Evolutionary conservation across 2,329 filamentous ascomycete genomes (phyloP), one percentile per base, ranked within the genome.

Genomic region (Calonectria multiphialidica): DNA sequence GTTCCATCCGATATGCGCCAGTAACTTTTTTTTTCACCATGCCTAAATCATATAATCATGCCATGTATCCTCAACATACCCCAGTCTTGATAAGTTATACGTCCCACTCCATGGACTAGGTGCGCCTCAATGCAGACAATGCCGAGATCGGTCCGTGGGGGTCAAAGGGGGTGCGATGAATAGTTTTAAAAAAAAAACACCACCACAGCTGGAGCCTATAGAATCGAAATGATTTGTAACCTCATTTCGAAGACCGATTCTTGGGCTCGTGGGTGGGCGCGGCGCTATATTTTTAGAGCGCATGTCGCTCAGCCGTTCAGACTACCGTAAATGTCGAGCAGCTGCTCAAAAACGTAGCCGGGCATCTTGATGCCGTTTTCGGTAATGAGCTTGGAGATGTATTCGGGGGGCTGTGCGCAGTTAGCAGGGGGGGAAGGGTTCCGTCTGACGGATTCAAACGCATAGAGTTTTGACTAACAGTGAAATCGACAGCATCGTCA

Each of bases 311-410:
- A 83, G 49, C 81, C 77, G 71, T 84, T 84, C 66, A 87, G 78
- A 69, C 83, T 86, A 68, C 85, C 85, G 75, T 88, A 88, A 44
- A 92, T 93, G 80, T 91, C 90, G 77, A 94, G 92, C 53, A 94
- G 85, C 82, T 93, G 90, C 78, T 94, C 92, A 70, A 91, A 92
- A 40, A 94, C 92, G 30, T 93, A 92, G 70, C 89, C 91, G 0
- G 93, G 92, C 50, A 93, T 90, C 75, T 94, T 88, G 61, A 94
- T 90, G 55, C 93, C 93, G 63, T 91, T 91, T 82, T 96, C 94
- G 1, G 93, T 95, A 77, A 95, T 93, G 76, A 95, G 90, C 35
- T 92, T 92, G 12, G 91, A 91, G 73, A 95, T 93, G 40, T 94
- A 77, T 59, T 91, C 88, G 2, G 93, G 93, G 8, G 93, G 92